Base-by-base conservation (phyloP, 352 stramenopile species). In the Phytophthora podocarpi region DNA sequence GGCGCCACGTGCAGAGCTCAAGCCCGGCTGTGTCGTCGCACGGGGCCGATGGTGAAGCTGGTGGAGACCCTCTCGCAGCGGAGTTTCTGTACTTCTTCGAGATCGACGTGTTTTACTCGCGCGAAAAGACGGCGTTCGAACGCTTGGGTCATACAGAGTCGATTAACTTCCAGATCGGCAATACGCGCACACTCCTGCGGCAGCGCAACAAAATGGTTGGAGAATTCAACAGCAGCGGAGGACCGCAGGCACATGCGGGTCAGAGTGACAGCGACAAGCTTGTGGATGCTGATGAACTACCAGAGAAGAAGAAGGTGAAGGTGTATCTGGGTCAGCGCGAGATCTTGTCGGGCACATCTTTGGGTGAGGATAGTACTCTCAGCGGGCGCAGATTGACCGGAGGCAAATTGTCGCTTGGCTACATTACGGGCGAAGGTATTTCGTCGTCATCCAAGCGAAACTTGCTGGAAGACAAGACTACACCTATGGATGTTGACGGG, bases 51-150 rank as follows among this genome's bases (percentile, higher is more conserved):
- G 34, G 27, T 34, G 60, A 65, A 47, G 53, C 37, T 27, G 50
- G 31, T 13, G 80, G 85, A 13, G 41, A 93, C 15, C 49, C 74
- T 16, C 18, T 76, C 0, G 59, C 67, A 34, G 74, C 79, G 0
- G 85, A 92, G 48, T 94, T 92, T 60, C 46, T 94, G 41, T 96
- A 96, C 52, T 93, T 93, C 46, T 93, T 94, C 31, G 85, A 96
- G 45, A 87, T 96, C 15, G 87, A 93, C 30, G 76, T 96, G 35
- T 93, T 93, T 58, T 84, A 87, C 62, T 80, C 79, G 7, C 56
- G 42, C 7, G 83, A 93, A 39, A 85, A 87, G 45, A 66, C 43
- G 23, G 68, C 37, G 1, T 96, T 86, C 55, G 66, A 89, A 39
- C 76, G 85, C 3, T 62, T 92, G 16, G 83, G 82, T 10, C 80